phyloP scores from a whole-genome alignment of 176 grass and related monocot species.

The Zoysia pacifica region DNA sequence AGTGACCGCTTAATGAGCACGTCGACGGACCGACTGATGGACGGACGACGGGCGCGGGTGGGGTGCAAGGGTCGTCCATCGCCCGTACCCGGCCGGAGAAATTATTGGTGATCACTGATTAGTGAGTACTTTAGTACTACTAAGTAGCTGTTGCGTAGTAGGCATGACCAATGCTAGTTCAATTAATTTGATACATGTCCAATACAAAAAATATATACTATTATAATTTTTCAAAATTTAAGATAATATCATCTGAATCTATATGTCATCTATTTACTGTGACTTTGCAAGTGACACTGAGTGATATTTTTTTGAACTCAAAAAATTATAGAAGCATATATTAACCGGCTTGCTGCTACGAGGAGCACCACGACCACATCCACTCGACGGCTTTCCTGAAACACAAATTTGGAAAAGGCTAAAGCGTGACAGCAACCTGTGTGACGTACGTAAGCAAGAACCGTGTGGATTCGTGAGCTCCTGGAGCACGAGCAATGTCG shows the following conservation, averaged over 20 bases:
- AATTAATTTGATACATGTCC: too few species aligned
- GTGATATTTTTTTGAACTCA: too few species aligned
- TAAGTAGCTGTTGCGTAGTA: neutral
- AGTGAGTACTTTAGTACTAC: neutral
- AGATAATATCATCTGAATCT: too few species aligned
- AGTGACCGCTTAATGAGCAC: neutral
- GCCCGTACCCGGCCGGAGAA: neutral
- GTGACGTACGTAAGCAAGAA: slow-evolving; percentile 31
- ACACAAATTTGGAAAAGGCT: slow-evolving; percentile 42
- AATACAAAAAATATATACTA: too few species aligned
- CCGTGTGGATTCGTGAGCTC: neutral
- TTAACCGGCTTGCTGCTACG: too few species aligned
- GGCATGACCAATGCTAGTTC: too few species aligned
- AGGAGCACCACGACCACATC: neutral
- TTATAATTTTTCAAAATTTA: too few species aligned
- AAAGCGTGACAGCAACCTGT: slow-evolving; percentile 45
- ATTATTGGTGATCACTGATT: neutral
- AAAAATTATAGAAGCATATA: too few species aligned
- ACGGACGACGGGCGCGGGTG: neutral
- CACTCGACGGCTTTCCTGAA: slow-evolving; percentile 35
- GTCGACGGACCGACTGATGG: neutral
- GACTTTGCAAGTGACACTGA: too few species aligned
- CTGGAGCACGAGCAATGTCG: neutral
- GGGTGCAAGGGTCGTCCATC: neutral
- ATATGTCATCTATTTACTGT: too few species aligned